Conservation (phyloP, 2,329 filamentous ascomycete genomes). For the Monosporascus sp. region DNA sequence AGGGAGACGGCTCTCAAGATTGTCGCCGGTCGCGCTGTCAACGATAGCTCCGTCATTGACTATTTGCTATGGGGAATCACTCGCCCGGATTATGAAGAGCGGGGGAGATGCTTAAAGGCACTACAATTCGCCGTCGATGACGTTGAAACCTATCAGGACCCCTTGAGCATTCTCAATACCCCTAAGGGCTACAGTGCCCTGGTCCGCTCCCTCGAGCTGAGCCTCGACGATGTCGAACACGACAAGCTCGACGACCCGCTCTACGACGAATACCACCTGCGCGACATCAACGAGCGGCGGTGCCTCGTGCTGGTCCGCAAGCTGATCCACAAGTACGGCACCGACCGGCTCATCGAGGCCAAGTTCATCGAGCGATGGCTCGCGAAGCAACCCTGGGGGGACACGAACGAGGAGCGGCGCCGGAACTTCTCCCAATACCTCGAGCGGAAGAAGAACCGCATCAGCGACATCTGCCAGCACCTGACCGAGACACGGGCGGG, state of each 20-base stretch:
- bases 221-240: conserved; percentile 44
- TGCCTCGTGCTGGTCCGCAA: conserved; percentile 54
- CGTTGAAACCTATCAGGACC: conserved; percentile 26
- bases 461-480: conserved; percentile 47
- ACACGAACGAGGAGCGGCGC: conserved; percentile 42
- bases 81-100: conserved; percentile 52
- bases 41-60: conserved; percentile 50
- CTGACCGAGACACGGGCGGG: conserved; percentile 48
- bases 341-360: conserved; percentile 54
- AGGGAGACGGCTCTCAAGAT: conserved; percentile 62
- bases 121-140: conserved; percentile 51
- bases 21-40: conserved; percentile 51
- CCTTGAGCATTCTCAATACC: conserved; percentile 44
- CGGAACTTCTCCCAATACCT: conserved; percentile 50
- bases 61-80: conserved; percentile 55
- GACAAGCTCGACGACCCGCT: conserved; percentile 49
- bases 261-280: conserved; percentile 60
- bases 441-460: conserved; percentile 45
- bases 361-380: conserved; percentile 70
- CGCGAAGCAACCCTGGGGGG: conserved; percentile 66
- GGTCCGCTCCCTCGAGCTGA: conserved; percentile 56
- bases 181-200: conserved; percentile 50
- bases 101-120: conserved; percentile 52
- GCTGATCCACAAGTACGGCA: conserved; percentile 55
- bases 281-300: conserved; percentile 57